Evolutionary conservation across 2,329 filamentous ascomycete species (phyloP).

Genomic region (Microdochium bolleyi): DNA sequence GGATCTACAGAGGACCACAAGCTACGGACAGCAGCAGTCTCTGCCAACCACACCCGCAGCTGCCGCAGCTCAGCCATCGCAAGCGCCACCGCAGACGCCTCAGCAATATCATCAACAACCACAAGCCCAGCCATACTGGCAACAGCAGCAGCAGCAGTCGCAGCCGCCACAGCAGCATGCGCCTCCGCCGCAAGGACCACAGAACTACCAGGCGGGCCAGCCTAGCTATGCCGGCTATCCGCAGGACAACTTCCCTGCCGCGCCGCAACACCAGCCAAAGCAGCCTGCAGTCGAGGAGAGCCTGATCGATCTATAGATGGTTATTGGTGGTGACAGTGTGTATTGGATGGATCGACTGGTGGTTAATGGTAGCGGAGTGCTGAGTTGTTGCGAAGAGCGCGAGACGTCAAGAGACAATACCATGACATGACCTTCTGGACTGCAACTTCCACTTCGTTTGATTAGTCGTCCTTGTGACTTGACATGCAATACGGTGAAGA

Average conservation of each 20-base stretch:
- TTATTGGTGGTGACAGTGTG: too few species aligned
- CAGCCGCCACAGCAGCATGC: constrained; percentile 34
- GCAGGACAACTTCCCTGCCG: constrained; percentile 57
- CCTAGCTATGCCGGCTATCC: constrained; percentile 40
- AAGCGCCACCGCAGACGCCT: constrained; percentile 14
- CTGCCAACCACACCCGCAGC: constrained; percentile 27
- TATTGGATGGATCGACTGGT: too few species aligned
- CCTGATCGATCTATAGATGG: constrained; percentile 64
- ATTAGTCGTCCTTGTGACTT: too few species aligned
- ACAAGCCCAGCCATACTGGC: constrained; percentile 17
- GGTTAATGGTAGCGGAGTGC: too few species aligned
- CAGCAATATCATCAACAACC: constrained; percentile 22
- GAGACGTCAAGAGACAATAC: too few species aligned
- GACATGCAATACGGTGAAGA: constrained; percentile 11
- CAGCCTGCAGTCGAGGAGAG: constrained; percentile 63
- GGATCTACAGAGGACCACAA: constrained; percentile 38
- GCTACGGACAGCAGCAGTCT: constrained; percentile 34
- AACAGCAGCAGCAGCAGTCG: constrained; percentile 38
- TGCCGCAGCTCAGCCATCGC: constrained; percentile 15
- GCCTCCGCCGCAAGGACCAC: constrained; percentile 30
- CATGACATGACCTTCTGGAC: too few species aligned
- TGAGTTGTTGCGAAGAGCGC: too few species aligned
- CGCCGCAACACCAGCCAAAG: constrained; percentile 53
- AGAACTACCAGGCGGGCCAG: constrained; percentile 20
- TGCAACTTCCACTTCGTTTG: too few species aligned